phyloP scores from a whole-genome alignment of 1,284 basidiomycete genomes.

The Cerioporus squamosus region DNA sequence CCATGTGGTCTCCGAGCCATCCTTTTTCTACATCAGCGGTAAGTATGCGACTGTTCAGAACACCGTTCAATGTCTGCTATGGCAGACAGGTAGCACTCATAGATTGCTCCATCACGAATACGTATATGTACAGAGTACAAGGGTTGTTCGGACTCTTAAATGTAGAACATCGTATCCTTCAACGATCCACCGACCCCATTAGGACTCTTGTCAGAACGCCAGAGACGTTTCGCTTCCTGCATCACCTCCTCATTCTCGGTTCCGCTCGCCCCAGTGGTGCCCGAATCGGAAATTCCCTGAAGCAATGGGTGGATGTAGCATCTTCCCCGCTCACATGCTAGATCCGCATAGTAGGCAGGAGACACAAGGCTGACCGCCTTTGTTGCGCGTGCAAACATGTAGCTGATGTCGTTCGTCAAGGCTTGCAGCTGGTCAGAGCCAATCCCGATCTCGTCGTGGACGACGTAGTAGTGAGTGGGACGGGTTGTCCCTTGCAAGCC shows the following conservation, averaged over 20 bases:
- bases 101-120: too few species aligned
- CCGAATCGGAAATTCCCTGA: conserved; percentile 52
- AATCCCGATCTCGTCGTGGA: conserved; percentile 75
- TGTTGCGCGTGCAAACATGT: conserved; percentile 79
- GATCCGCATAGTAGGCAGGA: conserved; percentile 76
- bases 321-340: conserved; percentile 78
- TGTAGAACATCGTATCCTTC: conserved; percentile 74
- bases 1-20: too few species aligned
- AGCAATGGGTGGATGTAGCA: conserved; percentile 74
- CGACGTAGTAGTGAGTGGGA: conserved; percentile 79
- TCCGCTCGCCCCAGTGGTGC: conserved; percentile 35
- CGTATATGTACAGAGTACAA: too few species aligned
- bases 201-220: conserved; percentile 42
- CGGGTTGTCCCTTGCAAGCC: conserved; percentile 55
- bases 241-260: conserved; percentile 53
- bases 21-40: too few species aligned
- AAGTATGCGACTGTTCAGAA: too few species aligned
- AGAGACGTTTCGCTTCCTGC: conserved; percentile 54
- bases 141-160: conserved; percentile 42
- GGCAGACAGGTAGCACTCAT: too few species aligned
- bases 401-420: conserved; percentile 63
- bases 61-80: too few species aligned
- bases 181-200: conserved; percentile 57
- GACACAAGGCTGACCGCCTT: conserved; percentile 81
- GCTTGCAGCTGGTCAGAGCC: conserved; percentile 67